Conservation (phyloP, 208 protist genomes). For the Crithidia acanthocephali region DNA sequence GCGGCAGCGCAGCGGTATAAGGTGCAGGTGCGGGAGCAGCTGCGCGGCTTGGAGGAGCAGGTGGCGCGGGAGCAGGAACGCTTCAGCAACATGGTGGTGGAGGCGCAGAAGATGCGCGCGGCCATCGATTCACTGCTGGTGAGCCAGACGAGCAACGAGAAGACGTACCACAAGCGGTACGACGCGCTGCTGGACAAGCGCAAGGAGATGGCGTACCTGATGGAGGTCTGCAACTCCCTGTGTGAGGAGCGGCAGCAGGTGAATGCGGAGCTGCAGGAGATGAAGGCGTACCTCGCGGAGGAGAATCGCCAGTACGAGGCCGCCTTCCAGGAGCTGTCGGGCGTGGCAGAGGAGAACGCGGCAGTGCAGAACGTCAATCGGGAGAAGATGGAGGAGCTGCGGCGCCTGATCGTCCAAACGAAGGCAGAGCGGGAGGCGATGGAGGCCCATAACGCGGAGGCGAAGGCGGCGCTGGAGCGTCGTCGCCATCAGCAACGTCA, state of each 20-base stretch:
- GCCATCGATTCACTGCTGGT: constrained; percentile 92
- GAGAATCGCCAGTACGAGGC: constrained; percentile 70
- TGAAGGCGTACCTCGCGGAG: constrained; percentile 42
- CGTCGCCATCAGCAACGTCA: constrained; percentile 14
- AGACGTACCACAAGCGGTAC: constrained; percentile 83
- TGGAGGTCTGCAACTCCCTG: constrained; percentile 90
- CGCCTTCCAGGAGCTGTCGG: constrained; percentile 71
- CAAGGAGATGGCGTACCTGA: constrained; percentile 92
- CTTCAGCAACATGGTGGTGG: constrained; percentile 72
- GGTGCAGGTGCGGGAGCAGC: constrained; percentile 57
- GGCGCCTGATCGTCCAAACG: constrained; percentile 35
- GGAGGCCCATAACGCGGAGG: constrained; percentile 35
- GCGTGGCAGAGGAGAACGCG: constrained; percentile 68
- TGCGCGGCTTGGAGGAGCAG: constrained; percentile 89
- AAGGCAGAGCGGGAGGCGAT: constrained; percentile 43
- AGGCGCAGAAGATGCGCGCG: constrained; percentile 80
- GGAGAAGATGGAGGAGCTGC: constrained; percentile 56
- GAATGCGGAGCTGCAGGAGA: constrained; percentile 44
- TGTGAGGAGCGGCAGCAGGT: constrained; percentile 82
- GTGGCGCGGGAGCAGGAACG: constrained; percentile 85
- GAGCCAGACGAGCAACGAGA: constrained; percentile 88
- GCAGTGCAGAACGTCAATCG: constrained; percentile 43
- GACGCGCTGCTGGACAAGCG: constrained; percentile 88
- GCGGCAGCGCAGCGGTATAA: constrained; percentile 14
- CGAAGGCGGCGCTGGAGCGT: constrained; percentile 18